Evolutionary conservation across 495 filamentous ascomycete genomes (phyloP), one percentile per base, ranked within the genome.

Genomic region (Penicillium bovifimosum): DNA sequence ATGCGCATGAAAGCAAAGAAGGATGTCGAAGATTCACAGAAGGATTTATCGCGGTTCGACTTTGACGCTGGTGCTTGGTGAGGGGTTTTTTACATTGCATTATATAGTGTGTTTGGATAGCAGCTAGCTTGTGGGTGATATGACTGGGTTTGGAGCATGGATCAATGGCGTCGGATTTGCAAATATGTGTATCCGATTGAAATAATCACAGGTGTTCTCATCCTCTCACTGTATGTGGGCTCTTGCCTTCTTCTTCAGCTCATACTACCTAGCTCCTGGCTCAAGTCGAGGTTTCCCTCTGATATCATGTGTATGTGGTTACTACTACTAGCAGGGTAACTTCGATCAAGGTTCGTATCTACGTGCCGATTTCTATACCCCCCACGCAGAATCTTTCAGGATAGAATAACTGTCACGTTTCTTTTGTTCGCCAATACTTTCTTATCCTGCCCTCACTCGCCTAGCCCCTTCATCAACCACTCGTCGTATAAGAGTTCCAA

Each of bases 1-100:
- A 99, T 97, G 93, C 86, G 93, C 5, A 99, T 99, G 93, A 99
- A 99, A 76, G 91, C 91, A 24, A 96, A 96, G 82, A 99, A 97
- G 75, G 93, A 99, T 67, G 83, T 97, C 38, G 91, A 96, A 68
- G 93, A 99, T 75, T 83, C 81, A 3, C 90, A 90, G 53, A 96
- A 88, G 76, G 95, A 99, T 65, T 59, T 97, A 62, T 79, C 77
- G 64, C 75, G 93, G 64, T 99, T 97, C 74, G 93, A 98, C 77
- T 80, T 82, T 57, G 93, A 96, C 69, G 76, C 73, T 35, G 79
- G 75, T 41, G 69, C 77, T 38, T 85, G 81, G 82, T 85, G 53
- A 43, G 6, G 52, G 42, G n/a, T 46, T 47, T 46, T 47, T 44
- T 50, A 39, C 34, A 50, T 55, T 54, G 47, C 54, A 39, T 43